Evolutionary conservation across 495 filamentous ascomycete genomes (phyloP), one percentile per base, ranked within the genome.

Genomic region (Neohortaea acidophila): DNA sequence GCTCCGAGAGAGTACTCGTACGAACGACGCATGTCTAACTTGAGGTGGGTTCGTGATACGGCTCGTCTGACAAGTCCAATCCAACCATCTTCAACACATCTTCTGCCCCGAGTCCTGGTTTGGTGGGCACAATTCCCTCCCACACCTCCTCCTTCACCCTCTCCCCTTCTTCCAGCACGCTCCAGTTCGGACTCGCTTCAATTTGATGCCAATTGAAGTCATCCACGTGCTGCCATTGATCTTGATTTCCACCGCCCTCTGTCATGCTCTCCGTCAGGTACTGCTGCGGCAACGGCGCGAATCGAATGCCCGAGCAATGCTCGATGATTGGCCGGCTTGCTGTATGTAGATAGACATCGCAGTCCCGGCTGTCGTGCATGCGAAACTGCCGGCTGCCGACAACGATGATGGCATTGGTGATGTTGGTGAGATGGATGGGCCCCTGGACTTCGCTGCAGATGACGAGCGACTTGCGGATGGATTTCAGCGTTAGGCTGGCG

Each of bases 191-290:
- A 48, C 82, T 94, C 13, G 72, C 75, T 32, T 79, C 81, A 9
- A 69, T 63, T 57, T 84, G 91, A 44, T 94, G 68, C 91, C 91
- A 96, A 58, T 92, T 89, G 65, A 97, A 97, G 51, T 97, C 89
- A 51, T 94, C 82, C 11, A 97, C 77, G 51, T 91, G 73, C 49
- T 82, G 72, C 80, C 83, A 97, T 21, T 54, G 54, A 41, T 64
- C 59, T 30, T 29, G 17, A 13, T 14, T 23, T 10, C 29, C 24
- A 33, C 47, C 10, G 25, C 22, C 22, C 17, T 38, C 27, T 22
- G 29, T 35, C 41, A 43, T 33, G 17, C 22, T 35, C 20, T 21
- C 28, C 67, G 77, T 61, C 58, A 85, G 77, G 63, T 82, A 79
- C 34, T 57, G 55, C 34, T 62, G 61, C 0, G 81, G 81, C 18